A percentile compares a stretch with the other conserved stretches of the same genome.
These are phyloP conservation scores for Candolleomyces efflorescens DNA, from an alignment of 768 basidiomycete species.

Conservation along the genomic window DNA sequence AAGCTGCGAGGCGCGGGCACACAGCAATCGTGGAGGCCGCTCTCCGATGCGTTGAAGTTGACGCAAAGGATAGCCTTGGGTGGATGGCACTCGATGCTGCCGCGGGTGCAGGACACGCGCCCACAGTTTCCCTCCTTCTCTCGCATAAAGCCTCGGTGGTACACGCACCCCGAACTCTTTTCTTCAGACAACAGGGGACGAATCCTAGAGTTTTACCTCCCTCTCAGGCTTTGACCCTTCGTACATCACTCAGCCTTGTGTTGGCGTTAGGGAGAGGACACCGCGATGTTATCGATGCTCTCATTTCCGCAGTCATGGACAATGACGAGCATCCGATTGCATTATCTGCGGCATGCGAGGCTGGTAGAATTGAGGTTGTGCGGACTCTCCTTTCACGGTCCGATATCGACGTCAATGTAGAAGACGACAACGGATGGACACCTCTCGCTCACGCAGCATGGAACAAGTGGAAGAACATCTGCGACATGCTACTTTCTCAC, in stretches of 20 bases:
- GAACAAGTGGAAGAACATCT: not conserved
- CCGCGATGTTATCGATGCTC: too few relatives aligned
- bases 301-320: too few relatives aligned
- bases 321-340: not conserved
- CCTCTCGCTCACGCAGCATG: not conserved
- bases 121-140: not conserved
- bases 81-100: not conserved
- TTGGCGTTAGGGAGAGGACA: too few relatives aligned
- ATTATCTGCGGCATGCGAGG: not conserved
- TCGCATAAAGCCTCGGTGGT: not conserved
- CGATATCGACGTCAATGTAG: not conserved
- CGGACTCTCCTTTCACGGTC: not conserved
- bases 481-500: not conserved
- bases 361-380: not conserved
- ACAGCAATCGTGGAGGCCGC: not conserved
- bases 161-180: too few relatives aligned
- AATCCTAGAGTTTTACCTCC: too few relatives aligned
- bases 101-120: not conserved
- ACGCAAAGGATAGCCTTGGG: not conserved
- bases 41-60: not conserved
- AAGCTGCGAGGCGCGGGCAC: not conserved
- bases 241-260: too few relatives aligned
- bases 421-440: not conserved
- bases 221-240: too few relatives aligned
- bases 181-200: too few relatives aligned